Evolutionary conservation across 2,329 filamentous ascomycete species (phyloP), one percentile per base, ranked within the genome.

Genomic region (Ceratocystis smalleyi): DNA sequence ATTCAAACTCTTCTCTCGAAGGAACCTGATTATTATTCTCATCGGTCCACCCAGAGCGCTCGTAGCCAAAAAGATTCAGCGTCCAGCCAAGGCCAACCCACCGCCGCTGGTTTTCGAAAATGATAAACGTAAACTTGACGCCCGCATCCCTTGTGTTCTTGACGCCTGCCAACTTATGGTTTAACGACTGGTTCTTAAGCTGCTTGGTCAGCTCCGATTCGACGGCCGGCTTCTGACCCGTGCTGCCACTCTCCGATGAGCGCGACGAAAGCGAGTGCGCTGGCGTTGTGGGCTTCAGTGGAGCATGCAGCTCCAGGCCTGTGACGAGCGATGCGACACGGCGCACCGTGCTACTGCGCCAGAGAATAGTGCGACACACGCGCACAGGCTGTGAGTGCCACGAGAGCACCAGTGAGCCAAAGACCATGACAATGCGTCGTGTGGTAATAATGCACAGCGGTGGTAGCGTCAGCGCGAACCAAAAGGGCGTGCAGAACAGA

Each of bases 1-100:
- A 74, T 69, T 83, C 81, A 68, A 84, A 84, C 55, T 82, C 81
- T 54, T 94, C 88, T 68, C 87, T 91, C 0, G 85, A 75, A 0
- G 89, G 85, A 2, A 89, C 87, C 0, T 85, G 72, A 67, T 96
- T 96, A 64, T 95, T 83, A 72, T 96, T 91, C 74, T 99, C 94
- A 73, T 99, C 94, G 0, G 94, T 96, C 92, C 94, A 99, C 0
- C 91, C 81, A 1, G 87, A 82, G 51, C 94, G 82, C 72, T 99
- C 94, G 70, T 96, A 95, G 0, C 91, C 85, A 68, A 99, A 90
- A 67, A 99, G 78, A 47, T 86, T 95, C 1, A 87, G 87, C 0
- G 94, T 97, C 91, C 94, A 99, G 0, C 94, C 94, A 12, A 99
- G 81, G 1, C 91, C 92, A 3, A 99, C 77, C 94, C 94, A 99